These are phyloP conservation scores for Picocystis salinarum DNA, from an alignment of 139 green algal genomes.

Conservation along the genomic window DNA sequence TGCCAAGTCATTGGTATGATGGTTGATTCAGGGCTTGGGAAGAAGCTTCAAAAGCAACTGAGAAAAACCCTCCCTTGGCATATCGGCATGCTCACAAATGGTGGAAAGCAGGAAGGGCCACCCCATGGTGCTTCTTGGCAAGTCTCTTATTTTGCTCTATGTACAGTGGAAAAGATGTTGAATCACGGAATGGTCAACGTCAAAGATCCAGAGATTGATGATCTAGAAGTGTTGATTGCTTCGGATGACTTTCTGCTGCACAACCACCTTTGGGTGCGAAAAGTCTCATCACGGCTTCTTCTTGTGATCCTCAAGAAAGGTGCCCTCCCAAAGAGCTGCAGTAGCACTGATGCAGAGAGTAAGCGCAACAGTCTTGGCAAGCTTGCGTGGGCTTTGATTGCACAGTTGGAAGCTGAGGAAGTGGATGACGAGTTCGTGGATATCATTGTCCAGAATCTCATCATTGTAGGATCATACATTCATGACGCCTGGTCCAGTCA, in stretches of 20 bases:
- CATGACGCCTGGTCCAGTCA: too few species aligned
- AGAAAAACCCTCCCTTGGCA: too few species aligned
- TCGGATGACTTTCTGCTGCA: slow-evolving; percentile 21
- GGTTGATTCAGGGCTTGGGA: too few species aligned
- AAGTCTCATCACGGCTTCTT: slow-evolving; percentile 44
- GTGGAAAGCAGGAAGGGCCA: too few species aligned
- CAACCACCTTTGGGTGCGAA: slow-evolving; percentile 68
- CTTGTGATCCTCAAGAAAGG: slow-evolving; percentile 22
- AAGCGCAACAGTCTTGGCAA: neutral
- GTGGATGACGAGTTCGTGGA: slow-evolving; percentile 47
- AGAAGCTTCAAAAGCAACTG: too few species aligned
- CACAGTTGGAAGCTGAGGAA: slow-evolving; percentile 37
- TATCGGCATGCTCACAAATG: too few species aligned
- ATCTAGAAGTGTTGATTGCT: slow-evolving; percentile 8
- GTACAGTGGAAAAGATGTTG: too few species aligned
- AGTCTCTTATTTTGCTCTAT: too few species aligned
- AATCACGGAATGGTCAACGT: too few species aligned
- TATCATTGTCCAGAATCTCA: slow-evolving; percentile 62
- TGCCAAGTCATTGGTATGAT: too few species aligned
- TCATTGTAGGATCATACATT: slow-evolving; percentile 34
- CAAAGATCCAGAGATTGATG: too few species aligned
- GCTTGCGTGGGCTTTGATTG: slow-evolving; percentile 30
- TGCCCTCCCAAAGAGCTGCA: slow-evolving; percentile 7
- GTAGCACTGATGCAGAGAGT: slow-evolving; percentile 1
- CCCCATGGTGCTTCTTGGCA: too few species aligned